A percentile compares a stretch with the other conserved stretches of the same genome.
Conservation (phyloP, 768 basidiomycete species). For the Podaxis sp. region DNA sequence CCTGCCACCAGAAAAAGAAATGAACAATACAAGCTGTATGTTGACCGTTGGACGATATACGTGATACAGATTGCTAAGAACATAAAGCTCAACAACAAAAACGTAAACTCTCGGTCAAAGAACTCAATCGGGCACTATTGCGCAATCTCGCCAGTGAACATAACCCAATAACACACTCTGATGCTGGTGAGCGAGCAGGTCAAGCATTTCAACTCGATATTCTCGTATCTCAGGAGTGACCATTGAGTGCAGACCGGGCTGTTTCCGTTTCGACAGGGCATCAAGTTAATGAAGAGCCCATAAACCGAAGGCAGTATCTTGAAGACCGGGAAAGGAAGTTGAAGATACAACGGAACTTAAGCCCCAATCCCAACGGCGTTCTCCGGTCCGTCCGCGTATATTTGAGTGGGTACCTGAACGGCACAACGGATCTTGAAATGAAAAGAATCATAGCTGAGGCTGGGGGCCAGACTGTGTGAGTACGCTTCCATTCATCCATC, state of each 20-base stretch:
- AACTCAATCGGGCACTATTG: slow-evolving; percentile 61
- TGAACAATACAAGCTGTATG: slow-evolving; percentile 2
- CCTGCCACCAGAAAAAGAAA: neutral
- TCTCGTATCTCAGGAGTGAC: neutral
- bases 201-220: slow-evolving; percentile 16
- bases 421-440: slow-evolving; percentile 81
- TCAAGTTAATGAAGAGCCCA: slow-evolving; percentile 54
- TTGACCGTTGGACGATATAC: slow-evolving; percentile 8
- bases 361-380: slow-evolving; percentile 19
- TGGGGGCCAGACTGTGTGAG: slow-evolving; percentile 68
- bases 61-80: slow-evolving; percentile 13
- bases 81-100: neutral
- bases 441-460: slow-evolving; percentile 63
- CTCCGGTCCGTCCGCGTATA: slow-evolving; percentile 56
- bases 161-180: slow-evolving; percentile 81
- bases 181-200: slow-evolving; percentile 64
- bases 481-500: slow-evolving; percentile 7
- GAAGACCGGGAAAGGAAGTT: slow-evolving; percentile 49
- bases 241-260: slow-evolving; percentile 46
- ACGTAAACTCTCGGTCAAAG: slow-evolving; percentile 9
- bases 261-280: slow-evolving; percentile 69
- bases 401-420: slow-evolving; percentile 66
- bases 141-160: slow-evolving; percentile 58
- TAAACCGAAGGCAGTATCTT: slow-evolving; percentile 36
- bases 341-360: slow-evolving; percentile 21